Percentiles rank a stretch among this genome's conserved stretches.
These are phyloP conservation scores for Penicillium corylophilum DNA, from an alignment of 2,329 filamentous ascomycete genomes.

Conservation along the genomic window DNA sequence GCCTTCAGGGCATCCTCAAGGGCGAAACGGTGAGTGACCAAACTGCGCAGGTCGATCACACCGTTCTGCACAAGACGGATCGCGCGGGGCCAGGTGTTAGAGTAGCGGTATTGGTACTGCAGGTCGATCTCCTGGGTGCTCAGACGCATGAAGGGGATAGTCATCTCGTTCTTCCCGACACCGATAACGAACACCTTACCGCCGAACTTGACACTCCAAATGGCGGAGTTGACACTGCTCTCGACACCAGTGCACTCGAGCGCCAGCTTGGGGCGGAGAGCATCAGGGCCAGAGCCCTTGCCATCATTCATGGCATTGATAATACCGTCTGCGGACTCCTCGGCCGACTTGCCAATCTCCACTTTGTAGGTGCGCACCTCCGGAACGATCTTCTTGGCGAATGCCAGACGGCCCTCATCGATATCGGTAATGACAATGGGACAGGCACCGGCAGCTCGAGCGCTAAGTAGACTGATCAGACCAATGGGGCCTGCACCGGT, in stretches of 20 bases:
- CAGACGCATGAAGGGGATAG: slow-evolving; percentile 90
- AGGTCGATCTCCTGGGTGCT: slow-evolving; percentile 90
- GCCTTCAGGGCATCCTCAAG: slow-evolving; percentile 86
- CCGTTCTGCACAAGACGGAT: slow-evolving; percentile 84
- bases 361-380: slow-evolving; percentile 69
- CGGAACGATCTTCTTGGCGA: slow-evolving; percentile 81
- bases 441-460: slow-evolving; percentile 80
- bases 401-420: slow-evolving; percentile 77
- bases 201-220: slow-evolving; percentile 90
- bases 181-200: slow-evolving; percentile 97
- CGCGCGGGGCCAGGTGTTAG: slow-evolving; percentile 92
- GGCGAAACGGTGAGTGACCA: slow-evolving; percentile 85
- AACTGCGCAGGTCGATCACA: slow-evolving; percentile 73
- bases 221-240: slow-evolving; percentile 78
- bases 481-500: slow-evolving; percentile 95
- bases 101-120: slow-evolving; percentile 95
- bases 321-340: slow-evolving; percentile 69
- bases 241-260: slow-evolving; percentile 96
- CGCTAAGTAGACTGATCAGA: slow-evolving; percentile 81
- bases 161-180: slow-evolving; percentile 93
- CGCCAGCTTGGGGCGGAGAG: slow-evolving; percentile 75
- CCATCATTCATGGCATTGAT: slow-evolving; percentile 64
- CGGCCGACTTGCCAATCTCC: slow-evolving; percentile 50
- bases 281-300: slow-evolving; percentile 40
- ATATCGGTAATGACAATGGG: slow-evolving; percentile 95